Evolutionary conservation across 2,329 filamentous ascomycete genomes (phyloP), one percentile per base, ranked within the genome.

Genomic region (Paraconiothyrium brasiliense): DNA sequence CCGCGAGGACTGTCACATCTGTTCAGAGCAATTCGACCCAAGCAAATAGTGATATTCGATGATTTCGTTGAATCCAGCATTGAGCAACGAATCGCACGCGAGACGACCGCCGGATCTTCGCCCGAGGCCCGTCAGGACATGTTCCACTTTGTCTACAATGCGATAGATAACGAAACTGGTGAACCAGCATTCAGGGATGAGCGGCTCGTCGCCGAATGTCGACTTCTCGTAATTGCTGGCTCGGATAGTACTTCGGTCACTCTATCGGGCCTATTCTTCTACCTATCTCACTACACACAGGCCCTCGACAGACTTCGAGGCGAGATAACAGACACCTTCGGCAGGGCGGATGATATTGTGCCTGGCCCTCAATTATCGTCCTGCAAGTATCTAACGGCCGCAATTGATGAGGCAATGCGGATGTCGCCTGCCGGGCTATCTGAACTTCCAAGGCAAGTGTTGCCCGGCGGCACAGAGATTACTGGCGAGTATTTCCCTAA

Each of bases 121-220:
- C 48, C 44, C 20, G 56, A 34, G 47, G 24, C 76, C 16, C 22
- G 46, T 5, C 22, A 48, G 22, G 46, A 48, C 13, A 48, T 81
- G 61, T 76, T 78, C 65, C 69, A 79, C 60, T 70, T 82, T 71
- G 69, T 79, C 9, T 67, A 76, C 50, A 65, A 77, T 51, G 74
- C 79, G 59, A 74, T 76, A 66, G 73, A 83, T 69, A 74, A 76
- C 3, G 68, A 79, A 57, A 77, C 78, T 5, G 70, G 75, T 60
- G 49, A 72, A 46, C 46, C 52, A 7, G 67, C 76, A 41, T 70
- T 77, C 67, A 61, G 71, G 54, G 57, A 67, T 59, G 65, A 70
- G 39, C 79, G 81, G 56, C 62, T 82, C 13, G 76, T 75, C 67
- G 61, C 51, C 11, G 61, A 63, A 54, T 46, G 47, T 9, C 32